A percentile compares a stretch with the other conserved stretches of the same genome.
Evolutionary conservation across 1,284 basidiomycete species (phyloP).

Genomic region (Moesziomyces antarcticus): DNA sequence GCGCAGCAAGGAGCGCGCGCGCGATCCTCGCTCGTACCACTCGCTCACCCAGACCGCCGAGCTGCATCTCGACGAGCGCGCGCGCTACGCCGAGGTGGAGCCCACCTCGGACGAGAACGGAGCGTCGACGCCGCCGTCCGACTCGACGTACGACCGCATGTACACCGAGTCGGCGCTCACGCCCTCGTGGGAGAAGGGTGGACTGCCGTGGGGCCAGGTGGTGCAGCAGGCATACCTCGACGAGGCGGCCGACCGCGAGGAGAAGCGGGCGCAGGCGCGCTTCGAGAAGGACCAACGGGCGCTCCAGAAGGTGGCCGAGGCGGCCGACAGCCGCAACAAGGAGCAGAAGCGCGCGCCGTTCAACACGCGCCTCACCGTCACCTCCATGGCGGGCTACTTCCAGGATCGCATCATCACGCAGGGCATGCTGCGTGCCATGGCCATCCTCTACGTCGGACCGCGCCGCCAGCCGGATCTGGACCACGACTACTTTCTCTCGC

Average conservation of each 20-base stretch:
- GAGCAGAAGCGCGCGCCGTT: conserved; percentile 68
- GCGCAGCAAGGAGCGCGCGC: conserved; percentile 29
- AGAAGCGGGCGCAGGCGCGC: conserved; percentile 28
- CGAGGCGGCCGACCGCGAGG: conserved; percentile 32
- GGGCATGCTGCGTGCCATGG: conserved; percentile 89
- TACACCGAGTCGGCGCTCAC: conserved; percentile 28
- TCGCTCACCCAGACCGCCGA: conserved; percentile 57
- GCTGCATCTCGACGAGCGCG: conserved; percentile 59
- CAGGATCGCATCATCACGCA: conserved; percentile 62
- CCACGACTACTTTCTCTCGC: conserved; percentile 93
- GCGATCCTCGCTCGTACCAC: conserved; percentile 43
- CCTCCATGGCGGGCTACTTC: conserved; percentile 80
- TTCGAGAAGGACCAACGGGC: conserved; percentile 42
- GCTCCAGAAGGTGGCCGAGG: conserved; percentile 41
- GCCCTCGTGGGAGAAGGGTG: conserved; percentile 38
- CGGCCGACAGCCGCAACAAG: conserved; percentile 39
- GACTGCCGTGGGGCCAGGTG: conserved; percentile 44
- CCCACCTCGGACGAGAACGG: conserved; percentile 42
- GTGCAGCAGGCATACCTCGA: conserved; percentile 29
- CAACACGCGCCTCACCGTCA: conserved; percentile 92
- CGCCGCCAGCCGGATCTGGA: conserved; percentile 90
- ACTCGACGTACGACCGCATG: conserved; percentile 31
- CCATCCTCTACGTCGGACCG: conserved; percentile 94
- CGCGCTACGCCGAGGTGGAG: conserved; percentile 58
- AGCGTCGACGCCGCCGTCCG: conserved; percentile 14